Evolutionary conservation across 148 eudicot species (phyloP).

Genomic region (Polygonum maritimum): DNA sequence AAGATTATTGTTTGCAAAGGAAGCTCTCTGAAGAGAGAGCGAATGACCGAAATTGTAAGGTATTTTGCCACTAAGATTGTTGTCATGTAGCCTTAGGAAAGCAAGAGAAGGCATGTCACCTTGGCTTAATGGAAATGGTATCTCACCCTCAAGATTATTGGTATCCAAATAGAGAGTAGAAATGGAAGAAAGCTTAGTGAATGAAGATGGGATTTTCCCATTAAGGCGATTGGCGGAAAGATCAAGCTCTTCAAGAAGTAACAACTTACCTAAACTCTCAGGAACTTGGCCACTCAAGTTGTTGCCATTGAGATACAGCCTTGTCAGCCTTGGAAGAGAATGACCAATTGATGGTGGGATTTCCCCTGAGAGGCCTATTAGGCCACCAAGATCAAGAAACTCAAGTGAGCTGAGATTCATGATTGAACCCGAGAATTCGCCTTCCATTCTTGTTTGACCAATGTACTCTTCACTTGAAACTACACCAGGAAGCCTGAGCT

Average conservation of each 20-base stretch:
- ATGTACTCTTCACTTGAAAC: slow-evolving; percentile 20
- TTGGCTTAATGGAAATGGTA: slow-evolving; percentile 29
- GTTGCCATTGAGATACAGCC: slow-evolving; percentile 25
- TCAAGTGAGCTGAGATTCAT: slow-evolving; percentile 29
- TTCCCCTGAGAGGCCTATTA: slow-evolving; percentile 21
- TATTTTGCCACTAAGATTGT: slow-evolving; percentile 37
- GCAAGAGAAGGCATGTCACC: slow-evolving; percentile 39
- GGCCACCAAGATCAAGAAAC: slow-evolving; percentile 41
- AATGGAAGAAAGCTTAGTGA: slow-evolving; percentile 27
- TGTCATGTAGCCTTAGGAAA: slow-evolving; percentile 34
- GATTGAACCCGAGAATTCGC: slow-evolving; percentile 32
- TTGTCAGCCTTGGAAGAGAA: slow-evolving; percentile 27
- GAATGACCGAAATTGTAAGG: slow-evolving; percentile 28
- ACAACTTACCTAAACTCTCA: slow-evolving; percentile 38
- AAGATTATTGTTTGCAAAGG: slow-evolving; percentile 34
- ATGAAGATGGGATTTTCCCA: slow-evolving; percentile 31
- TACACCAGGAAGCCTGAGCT: slow-evolving; percentile 40
- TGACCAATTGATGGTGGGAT: slow-evolving; percentile 30
- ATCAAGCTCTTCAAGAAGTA: slow-evolving; percentile 38
- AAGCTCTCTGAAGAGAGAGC: slow-evolving; percentile 34
- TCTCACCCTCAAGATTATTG: slow-evolving; percentile 46
- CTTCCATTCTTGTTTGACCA: slow-evolving; percentile 28
- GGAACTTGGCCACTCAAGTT: slow-evolving; percentile 36
- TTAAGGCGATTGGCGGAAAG: slow-evolving; percentile 27
- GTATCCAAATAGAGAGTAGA: slow-evolving; percentile 19